phyloP scores from a whole-genome alignment of 192 early-diverging fungal genomes.

The Bifiguratus adelaidae region DNA sequence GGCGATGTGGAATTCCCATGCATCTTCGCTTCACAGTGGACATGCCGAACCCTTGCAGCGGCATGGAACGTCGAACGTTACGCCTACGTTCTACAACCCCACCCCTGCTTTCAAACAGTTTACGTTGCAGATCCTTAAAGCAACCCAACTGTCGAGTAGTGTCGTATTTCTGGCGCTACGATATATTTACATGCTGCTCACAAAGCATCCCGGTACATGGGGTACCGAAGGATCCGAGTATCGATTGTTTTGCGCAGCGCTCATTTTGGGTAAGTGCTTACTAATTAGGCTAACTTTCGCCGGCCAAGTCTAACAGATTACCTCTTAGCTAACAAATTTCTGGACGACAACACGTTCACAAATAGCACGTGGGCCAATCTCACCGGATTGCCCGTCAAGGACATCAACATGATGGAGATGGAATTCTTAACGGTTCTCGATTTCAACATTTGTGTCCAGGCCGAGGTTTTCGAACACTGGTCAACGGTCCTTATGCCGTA shows the following conservation, averaged over 20 bases:
- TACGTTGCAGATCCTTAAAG: no score
- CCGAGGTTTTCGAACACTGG: no score
- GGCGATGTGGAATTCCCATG: no score
- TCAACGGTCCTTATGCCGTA: no score
- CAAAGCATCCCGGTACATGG: conserved; percentile 38
- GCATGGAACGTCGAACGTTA: no score
- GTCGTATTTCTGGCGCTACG: conserved; percentile 52
- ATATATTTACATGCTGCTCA: conserved; percentile 48
- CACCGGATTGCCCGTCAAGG: conserved; percentile 62
- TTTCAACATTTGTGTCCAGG: conserved; percentile 68
- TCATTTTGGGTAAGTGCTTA: no score
- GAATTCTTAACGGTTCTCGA: conserved; percentile 73
- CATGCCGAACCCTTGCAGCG: no score
- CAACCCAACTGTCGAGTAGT: conserved; percentile 49
- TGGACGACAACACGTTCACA: conserved; percentile 87
- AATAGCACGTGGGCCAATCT: conserved; percentile 80
- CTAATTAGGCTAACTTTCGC: no score
- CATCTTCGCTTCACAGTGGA: no score
- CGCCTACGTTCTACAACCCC: no score
- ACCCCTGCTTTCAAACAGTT: no score
- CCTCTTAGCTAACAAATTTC: conserved; percentile 78
- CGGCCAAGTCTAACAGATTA: no score
- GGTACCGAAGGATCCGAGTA: conserved; percentile 69
- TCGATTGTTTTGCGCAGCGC: conserved; percentile 73
- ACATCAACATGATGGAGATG: conserved; percentile 82